Base-by-base conservation (phyloP, 2,329 filamentous ascomycete species). In the Plenodomus lindquistii region DNA sequence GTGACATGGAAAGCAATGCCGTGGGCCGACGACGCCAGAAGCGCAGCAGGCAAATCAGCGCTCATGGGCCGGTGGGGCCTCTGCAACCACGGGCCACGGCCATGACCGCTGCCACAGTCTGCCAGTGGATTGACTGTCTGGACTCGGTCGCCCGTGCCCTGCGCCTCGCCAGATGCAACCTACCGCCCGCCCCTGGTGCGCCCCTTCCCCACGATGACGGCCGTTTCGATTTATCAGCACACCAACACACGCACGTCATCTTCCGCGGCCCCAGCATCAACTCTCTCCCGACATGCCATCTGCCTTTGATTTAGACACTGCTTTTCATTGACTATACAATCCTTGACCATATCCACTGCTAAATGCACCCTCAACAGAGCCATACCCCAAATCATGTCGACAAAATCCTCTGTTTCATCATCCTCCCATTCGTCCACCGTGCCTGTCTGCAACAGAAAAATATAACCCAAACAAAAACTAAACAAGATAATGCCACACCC, bases 161-260 rank as follows among this genome's bases (percentile, higher is more conserved):
- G 50, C 50, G 46, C 50, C 41, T 19, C 11, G 19, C 16, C 19
- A 9, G 21, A 40, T 15, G n/a, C n/a, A n/a, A n/a, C n/a, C n/a
- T n/a, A n/a, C n/a, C 34, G 5, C 6, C n/a, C 34, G 34, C 34
- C 17, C 15, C 6, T 36, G 41, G 42, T 37, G 31, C 49, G 50
- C 50, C 43, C 50, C 41, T 19, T 6, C 56, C 58, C 57, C 60
- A 58, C 55, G 38, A 55, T 50, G 42, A 13, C 44, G 40, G 31
- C 48, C 40, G 39, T 38, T 48, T 55, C 52, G 57, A 67, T 67
- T 67, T 66, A 62, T 67, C 61, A 67, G 63, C 63, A 65, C 36
- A 36, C n/a, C 52, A 40, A 22, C 46, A 34, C 31, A n/a, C 40
- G 42, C 42, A 58, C 57, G 52, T 63, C 55, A 58, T 56, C 46